Percentiles rank a stretch among this genome's conserved stretches.
phyloP scores from a whole-genome alignment of 345 rosid species.

The Aegle marmelos region DNA sequence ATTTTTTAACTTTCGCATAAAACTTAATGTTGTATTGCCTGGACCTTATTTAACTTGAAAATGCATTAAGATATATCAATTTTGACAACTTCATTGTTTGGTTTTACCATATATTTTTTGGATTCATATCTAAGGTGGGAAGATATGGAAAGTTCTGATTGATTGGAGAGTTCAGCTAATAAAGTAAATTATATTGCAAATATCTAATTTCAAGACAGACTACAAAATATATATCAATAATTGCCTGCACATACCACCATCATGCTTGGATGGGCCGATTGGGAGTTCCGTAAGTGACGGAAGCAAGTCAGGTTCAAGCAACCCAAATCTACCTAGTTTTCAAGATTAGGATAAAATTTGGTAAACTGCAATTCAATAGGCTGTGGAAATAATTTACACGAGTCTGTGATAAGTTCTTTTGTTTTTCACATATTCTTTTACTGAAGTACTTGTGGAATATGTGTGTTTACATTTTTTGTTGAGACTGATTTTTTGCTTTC shows the following conservation, averaged over 20 bases:
- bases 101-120: neutral
- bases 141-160: neutral
- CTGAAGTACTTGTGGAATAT: neutral
- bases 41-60: neutral
- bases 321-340: neutral
- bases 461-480: neutral
- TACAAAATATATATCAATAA: too few species aligned
- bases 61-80: neutral
- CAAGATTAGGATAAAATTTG: neutral
- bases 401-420: neutral
- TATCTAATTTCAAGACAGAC: neutral
- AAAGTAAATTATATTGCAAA: neutral
- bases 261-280: too few species aligned
- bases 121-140: neutral
- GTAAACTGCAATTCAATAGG: neutral
- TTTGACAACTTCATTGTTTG: neutral
- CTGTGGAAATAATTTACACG: neutral
- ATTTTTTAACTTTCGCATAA: neutral
- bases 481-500: conserved; percentile 2
- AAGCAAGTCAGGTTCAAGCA: too few species aligned
- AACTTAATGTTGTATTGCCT: neutral
- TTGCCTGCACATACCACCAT: too few species aligned
- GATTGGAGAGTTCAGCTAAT: neutral
- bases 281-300: too few species aligned
- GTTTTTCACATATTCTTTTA: neutral